Evolutionary conservation across 805 yeast species (phyloP), one percentile per base, ranked within the genome.

Genomic region (Ogataea nakhonphanomensis): DNA sequence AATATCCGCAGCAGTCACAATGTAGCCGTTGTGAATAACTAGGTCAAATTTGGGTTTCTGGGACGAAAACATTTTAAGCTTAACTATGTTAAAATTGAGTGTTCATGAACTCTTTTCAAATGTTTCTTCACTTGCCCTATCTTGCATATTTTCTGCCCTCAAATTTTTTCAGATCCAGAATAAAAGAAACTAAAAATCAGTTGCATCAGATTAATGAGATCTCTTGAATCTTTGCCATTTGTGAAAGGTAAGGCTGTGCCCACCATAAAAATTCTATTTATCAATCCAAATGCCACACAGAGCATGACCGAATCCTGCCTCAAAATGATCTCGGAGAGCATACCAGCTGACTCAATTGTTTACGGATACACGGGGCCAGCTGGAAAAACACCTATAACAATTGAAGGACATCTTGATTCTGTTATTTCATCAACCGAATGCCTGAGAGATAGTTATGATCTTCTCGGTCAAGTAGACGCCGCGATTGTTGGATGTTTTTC

Each of bases 401-500:
- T 62, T 27, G 67, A 62, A 43, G 57, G 66, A 22, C 67, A 62
- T 37, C 39, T 62, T 8, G 67, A 62, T 35, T 58, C 62, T 35
- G 65, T 62, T 3, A 31, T 61, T 3, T 62, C 67, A 1, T 43
- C 64, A 7, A 61, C 66, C 3, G 62, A 50, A 12, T 47, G 57
- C 5, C 53, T 62, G 30, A 49, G 60, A 35, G 66, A 60, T 39
- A 53, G 51, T 7, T 59, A 62, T 33, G 54, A 46, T 9, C 46
- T 58, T 29, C 45, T 55, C 5, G 30, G 34, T 17, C 57, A 59
- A 27, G 62, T 46, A 1, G 65, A 62, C 45, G 64, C 64, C 1
- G 53, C 57, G 4, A 40, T 62, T 5, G 65, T 62, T 4, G 66
- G 65, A 1, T 62, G 67, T 32, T 62, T 62, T 46, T 61, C 65